Evolutionary conservation across 2,329 filamentous ascomycete species (phyloP).

Genomic region (Verticillium nonalfalfae): DNA sequence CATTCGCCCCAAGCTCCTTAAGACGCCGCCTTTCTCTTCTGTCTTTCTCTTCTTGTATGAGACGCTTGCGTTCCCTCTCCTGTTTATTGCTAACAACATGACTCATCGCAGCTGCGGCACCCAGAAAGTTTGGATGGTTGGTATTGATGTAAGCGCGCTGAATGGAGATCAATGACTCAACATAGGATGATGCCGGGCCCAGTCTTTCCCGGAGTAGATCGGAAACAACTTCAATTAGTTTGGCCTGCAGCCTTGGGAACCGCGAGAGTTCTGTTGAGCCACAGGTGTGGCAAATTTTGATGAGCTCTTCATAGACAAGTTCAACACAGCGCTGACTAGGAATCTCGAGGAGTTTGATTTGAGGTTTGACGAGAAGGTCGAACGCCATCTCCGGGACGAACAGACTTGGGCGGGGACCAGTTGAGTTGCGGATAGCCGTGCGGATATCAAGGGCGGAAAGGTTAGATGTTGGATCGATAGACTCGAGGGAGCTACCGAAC

Average conservation of each 20-base stretch:
- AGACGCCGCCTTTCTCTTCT: conserved; percentile 76
- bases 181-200: conserved; percentile 82
- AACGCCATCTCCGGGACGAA: conserved; percentile 98
- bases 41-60: conserved; percentile 77
- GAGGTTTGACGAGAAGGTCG: conserved; percentile 93
- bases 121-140: conserved; percentile 97
- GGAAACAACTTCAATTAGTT: conserved; percentile 96
- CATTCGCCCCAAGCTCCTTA: conserved; percentile 82
- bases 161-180: conserved; percentile 94
- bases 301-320: conserved; percentile 95
- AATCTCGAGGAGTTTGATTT: conserved; percentile 93
- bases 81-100: conserved; percentile 93
- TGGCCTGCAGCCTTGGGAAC: conserved; percentile 88
- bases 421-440: conserved; percentile 96
- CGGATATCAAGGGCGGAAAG: conserved; percentile 91
- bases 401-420: conserved; percentile 86
- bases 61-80: conserved; percentile 79
- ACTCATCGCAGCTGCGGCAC: conserved; percentile 94
- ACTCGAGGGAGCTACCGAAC: conserved; percentile 92
- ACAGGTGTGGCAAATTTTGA: conserved; percentile 99
- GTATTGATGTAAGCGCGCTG: conserved; percentile 99
- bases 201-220: conserved; percentile 89
- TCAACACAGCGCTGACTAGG: conserved; percentile 96
- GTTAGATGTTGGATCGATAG: conserved; percentile 93
- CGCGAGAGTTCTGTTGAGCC: conserved; percentile 89